These are phyloP conservation scores for Symbiodinium pilosum DNA, from an alignment of 73 alveolate genomes.

Conservation along the genomic window DNA sequence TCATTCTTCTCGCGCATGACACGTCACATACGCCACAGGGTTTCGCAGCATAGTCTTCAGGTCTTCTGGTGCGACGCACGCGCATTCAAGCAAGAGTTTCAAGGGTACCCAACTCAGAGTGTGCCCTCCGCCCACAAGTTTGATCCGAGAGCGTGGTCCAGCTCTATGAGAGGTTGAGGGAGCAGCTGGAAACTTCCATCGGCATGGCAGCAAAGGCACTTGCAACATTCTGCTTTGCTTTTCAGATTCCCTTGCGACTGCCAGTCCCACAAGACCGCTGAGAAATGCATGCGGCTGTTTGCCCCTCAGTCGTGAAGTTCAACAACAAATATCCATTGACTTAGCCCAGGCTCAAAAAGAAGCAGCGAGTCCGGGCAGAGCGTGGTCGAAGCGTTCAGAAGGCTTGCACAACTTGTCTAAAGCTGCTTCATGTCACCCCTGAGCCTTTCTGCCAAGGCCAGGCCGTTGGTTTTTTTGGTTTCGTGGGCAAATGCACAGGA, in stretches of 20 bases:
- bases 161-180: not conserved
- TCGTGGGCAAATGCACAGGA: slow-evolving; percentile 91
- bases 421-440: no score
- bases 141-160: not conserved
- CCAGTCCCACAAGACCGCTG: slow-evolving; percentile 89
- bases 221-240: not conserved
- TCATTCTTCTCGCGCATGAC: no score
- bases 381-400: slow-evolving; percentile 64
- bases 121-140: not conserved
- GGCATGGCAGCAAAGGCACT: slow-evolving; percentile 86
- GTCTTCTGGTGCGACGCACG: slow-evolving; percentile 87
- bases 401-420: not conserved
- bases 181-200: slow-evolving; percentile 49
- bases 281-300: slow-evolving; percentile 55
- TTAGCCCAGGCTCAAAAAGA: slow-evolving; percentile 46
- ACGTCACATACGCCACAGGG: not conserved
- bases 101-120: slow-evolving; percentile 4
- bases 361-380: slow-evolving; percentile 75
- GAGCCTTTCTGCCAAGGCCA: not conserved
- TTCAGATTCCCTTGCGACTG: not conserved
- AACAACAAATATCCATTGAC: not conserved
- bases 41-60: not conserved
- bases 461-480: slow-evolving; percentile 62
- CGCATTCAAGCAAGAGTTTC: slow-evolving; percentile 83
- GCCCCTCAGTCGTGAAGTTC: not conserved